Evolutionary conservation across 495 filamentous ascomycete genomes (phyloP).

Genomic region (Apodospora peruviana): DNA sequence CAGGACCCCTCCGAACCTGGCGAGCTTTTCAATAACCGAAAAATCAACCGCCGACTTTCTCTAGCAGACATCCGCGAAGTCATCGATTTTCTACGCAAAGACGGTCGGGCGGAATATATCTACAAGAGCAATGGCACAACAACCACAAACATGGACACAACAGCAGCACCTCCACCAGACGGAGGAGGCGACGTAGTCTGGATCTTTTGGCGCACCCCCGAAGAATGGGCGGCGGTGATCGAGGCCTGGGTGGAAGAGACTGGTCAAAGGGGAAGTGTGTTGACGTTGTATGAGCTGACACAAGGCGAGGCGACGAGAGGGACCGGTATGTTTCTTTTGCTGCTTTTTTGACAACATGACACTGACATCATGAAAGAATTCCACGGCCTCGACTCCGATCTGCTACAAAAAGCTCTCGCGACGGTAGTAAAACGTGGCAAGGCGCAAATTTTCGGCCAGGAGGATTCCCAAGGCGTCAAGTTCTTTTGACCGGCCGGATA

Average conservation of each 20-base stretch:
- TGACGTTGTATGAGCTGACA: conserved; percentile 44
- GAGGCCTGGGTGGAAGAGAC: conserved; percentile 44
- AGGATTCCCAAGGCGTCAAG: conserved; percentile 86
- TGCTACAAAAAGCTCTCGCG: conserved; percentile 71
- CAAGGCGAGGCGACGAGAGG: conserved; percentile 39
- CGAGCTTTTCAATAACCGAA: conserved; percentile 49
- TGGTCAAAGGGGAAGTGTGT: conserved; percentile 39
- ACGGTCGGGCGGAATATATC: conserved; percentile 68
- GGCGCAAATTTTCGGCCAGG: conserved; percentile 86
- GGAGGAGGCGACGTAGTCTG: conserved; percentile 30
- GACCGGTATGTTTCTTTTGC: conserved; percentile 22
- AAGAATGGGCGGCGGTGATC: conserved; percentile 42
- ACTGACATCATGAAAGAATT: conserved; percentile 52
- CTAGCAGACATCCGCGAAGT: conserved; percentile 60
- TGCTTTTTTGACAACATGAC: not conserved
- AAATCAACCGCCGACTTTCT: conserved; percentile 50
- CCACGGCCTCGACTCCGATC: conserved; percentile 76
- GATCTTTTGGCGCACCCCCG: conserved; percentile 44
- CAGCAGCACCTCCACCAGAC: conserved; percentile 44
- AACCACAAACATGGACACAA: conserved; percentile 55
- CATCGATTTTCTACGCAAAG: conserved; percentile 64
- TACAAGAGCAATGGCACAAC: conserved; percentile 49
- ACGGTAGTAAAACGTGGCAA: conserved; percentile 82
- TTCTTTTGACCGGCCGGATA: conserved; percentile 93
- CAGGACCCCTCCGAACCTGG: not conserved